Base-by-base conservation (phyloP, 2,329 filamentous ascomycete genomes). In the Metarhizium robertsii region DNA sequence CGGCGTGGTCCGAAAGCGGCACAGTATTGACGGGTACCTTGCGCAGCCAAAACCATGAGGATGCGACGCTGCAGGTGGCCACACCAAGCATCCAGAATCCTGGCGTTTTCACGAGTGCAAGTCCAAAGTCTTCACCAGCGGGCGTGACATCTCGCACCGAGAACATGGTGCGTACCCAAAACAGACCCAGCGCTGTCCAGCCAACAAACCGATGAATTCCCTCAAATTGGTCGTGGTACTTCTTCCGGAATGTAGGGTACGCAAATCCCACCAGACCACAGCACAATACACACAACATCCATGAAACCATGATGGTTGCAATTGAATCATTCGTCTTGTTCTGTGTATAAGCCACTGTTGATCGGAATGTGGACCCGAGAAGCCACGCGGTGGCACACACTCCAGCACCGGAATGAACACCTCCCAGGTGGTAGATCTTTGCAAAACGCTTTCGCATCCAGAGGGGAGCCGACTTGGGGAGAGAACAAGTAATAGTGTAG, bases 21-120 rank as follows among this genome's bases (percentile, higher is more conserved):
- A 90, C 84, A 8, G 85, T 75, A 20, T 79, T 73, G 58, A 92
- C 86, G 10, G 74, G 71, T 55, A 88, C 83, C 61, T 81, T 84
- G 55, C 87, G 82, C 32, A 94, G 80, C 56, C 81, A 79, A 2
- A 87, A 66, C 88, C 89, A 95, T 1, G 89, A 87, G 53, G 86
- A 83, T 49, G 86, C 74, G 59, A 92, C 78, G 60, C 85, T 79
- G 45, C 77, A 63, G 1, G 87, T 89, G 49, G 84, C 83, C 49
- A 81, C 66, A 30, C 81, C 62, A 18, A 92, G 74, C 63, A 87
- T 80, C 85, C 87, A 94, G 69, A 92, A 73, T 8, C 72, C 67
- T 4, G 77, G 73, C 18, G 66, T 74, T 14, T 63, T 64, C 25
- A 70, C 64, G 2, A 75, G 63, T 2, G 71, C 68, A 7, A 59